Conservation (phyloP, 352 stramenopile genomes). For the Phytophthora agathidicida region DNA sequence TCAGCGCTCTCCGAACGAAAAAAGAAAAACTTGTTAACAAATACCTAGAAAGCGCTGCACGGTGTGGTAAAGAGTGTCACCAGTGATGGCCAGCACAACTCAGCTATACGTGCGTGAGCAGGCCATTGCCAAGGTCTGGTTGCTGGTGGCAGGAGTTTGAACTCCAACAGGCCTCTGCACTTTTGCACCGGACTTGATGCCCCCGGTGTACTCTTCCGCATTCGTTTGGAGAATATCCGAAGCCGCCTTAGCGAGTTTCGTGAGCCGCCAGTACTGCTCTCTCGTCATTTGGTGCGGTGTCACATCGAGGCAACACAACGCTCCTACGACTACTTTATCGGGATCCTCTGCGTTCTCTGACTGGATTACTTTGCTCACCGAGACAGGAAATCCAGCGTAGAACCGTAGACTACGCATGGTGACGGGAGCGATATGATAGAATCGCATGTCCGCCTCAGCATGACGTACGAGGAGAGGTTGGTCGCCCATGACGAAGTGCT, state of each 20-base stretch:
- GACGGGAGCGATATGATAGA: conserved; percentile 39
- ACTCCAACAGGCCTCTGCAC: not conserved
- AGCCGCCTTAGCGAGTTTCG: conserved; percentile 34
- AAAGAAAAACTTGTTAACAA: too few species aligned
- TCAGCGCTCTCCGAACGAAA: too few species aligned
- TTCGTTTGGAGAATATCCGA: conserved; percentile 29
- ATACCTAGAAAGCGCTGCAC: too few species aligned
- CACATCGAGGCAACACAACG: conserved; percentile 41
- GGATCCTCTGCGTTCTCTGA: not conserved
- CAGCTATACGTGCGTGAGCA: too few species aligned
- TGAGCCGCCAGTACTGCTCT: conserved; percentile 44
- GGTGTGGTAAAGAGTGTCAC: too few species aligned
- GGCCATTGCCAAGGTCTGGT: conserved; percentile 2
- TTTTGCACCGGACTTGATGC: not conserved
- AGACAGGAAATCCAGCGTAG: conserved; percentile 44
- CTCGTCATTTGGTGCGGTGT: conserved; percentile 37
- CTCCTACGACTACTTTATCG: conserved; percentile 31
- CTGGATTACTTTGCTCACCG: conserved; percentile 1
- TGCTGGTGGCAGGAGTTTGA: not conserved
- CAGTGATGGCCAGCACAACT: too few species aligned
- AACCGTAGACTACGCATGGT: conserved; percentile 30
- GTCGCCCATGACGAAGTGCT: conserved; percentile 50
- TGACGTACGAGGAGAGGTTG: conserved; percentile 43
- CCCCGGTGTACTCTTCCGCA: conserved; percentile 6
- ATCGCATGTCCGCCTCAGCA: conserved; percentile 42